Evolutionary conservation across 2,329 filamentous ascomycete species (phyloP).

Genomic region (Diplodia mutila): DNA sequence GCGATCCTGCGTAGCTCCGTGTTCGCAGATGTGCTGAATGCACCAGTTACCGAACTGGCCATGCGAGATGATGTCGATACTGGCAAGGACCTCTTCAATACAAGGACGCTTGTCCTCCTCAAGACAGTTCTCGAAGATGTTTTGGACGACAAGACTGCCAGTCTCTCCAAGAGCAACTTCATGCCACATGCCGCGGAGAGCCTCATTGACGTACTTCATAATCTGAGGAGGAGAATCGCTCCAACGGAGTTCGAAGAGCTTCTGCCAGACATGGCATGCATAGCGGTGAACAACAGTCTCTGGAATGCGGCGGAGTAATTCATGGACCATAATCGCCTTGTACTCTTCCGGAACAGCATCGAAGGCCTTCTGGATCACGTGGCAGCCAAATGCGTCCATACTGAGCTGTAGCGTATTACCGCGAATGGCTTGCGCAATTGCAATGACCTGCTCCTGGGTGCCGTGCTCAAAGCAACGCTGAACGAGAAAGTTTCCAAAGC

Average conservation of each 20-base stretch:
- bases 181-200: conserved; percentile 96
- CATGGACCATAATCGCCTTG: conserved; percentile 98
- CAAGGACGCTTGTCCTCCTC: conserved; percentile 99
- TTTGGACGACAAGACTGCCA: conserved; percentile 96
- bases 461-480: conserved; percentile 99
- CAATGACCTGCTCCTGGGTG: conserved; percentile 88
- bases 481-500: conserved; percentile 97
- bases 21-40: conserved; percentile 98
- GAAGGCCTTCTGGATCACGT: conserved; percentile 98
- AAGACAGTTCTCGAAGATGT: conserved; percentile 98
- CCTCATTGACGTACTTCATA: conserved; percentile 98
- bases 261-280: conserved; percentile 99
- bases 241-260: conserved; percentile 97
- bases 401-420: conserved; percentile 92
- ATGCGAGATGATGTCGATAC: conserved; percentile 94
- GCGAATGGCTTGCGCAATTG: conserved; percentile 91
- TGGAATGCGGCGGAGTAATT: conserved; percentile 89
- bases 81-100: conserved; percentile 92
- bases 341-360: conserved; percentile 97
- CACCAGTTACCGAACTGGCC: conserved; percentile 99
- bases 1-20: conserved; percentile 87
- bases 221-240: conserved; percentile 92
- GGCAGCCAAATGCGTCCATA: conserved; percentile 98
- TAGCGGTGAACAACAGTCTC: conserved; percentile 99
- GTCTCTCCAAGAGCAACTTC: conserved; percentile 97